Evolutionary conservation across 2,329 filamentous ascomycete genomes (phyloP).

Genomic region (Colletotrichum spaethianum): DNA sequence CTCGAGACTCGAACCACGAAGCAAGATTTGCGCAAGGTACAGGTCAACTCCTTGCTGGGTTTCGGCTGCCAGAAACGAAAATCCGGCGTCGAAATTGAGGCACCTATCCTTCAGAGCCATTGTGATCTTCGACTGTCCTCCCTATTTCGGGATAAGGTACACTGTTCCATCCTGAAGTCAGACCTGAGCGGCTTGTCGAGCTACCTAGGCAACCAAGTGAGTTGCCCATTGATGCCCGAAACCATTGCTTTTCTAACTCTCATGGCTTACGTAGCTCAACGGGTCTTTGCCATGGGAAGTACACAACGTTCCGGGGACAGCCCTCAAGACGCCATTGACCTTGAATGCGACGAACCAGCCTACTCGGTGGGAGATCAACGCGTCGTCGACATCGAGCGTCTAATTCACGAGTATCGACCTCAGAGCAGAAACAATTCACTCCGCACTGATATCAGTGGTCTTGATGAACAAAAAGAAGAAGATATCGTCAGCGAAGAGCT

Average conservation of each 20-base stretch:
- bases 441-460: background rate
- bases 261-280: too few relatives aligned
- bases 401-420: conserved; percentile 18
- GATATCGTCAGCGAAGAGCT: conserved; percentile 39
- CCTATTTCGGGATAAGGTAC: background rate
- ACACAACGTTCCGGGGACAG: background rate
- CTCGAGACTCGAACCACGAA: background rate
- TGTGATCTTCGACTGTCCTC: background rate
- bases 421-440: background rate
- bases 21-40: background rate
- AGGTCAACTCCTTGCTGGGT: background rate
- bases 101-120: background rate
- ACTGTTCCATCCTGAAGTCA: background rate
- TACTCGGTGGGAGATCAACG: conserved; percentile 6
- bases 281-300: background rate
- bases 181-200: background rate
- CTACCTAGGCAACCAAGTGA: background rate
- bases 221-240: background rate
- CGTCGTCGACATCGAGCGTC: background rate
- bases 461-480: conserved; percentile 39
- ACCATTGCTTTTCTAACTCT: background rate
- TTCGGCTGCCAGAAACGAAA: background rate
- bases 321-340: conserved; percentile 1
- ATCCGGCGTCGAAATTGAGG: background rate
- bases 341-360: conserved; percentile 13